These are phyloP conservation scores for Syncephalis fuscata DNA, from an alignment of 371 early-diverging fungal genomes.

Conservation along the genomic window DNA sequence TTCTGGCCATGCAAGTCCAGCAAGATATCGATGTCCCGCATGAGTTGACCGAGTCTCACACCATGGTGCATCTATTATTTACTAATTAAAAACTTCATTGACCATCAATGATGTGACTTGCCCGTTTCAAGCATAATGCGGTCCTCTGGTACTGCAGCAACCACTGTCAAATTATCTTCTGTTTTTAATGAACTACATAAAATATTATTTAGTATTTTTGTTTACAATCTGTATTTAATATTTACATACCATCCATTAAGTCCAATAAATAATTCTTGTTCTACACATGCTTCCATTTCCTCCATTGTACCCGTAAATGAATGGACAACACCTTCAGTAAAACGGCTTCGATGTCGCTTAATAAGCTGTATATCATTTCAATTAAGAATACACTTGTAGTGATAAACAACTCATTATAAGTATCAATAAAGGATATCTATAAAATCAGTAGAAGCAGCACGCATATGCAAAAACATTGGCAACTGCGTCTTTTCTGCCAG, in stretches of 20 bases:
- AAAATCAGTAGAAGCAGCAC: conserved; percentile 64
- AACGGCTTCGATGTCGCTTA: conserved; percentile 35
- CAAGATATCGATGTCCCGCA: conserved; percentile 29
- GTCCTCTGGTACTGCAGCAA: conserved; percentile 66
- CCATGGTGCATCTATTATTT: conserved; percentile 80
- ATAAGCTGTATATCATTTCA: conserved; percentile 20
- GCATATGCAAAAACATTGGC: conserved; percentile 80
- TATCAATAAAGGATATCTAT: conserved; percentile 11
- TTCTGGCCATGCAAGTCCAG: conserved; percentile 5
- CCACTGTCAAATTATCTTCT: conserved; percentile 62
- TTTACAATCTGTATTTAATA: conserved; percentile 41
- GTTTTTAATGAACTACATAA: conserved; percentile 61
- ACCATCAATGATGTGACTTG: conserved; percentile 7
- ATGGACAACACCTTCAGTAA: conserved; percentile 84
- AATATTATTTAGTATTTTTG: conserved; percentile 17
- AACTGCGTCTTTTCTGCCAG: conserved; percentile 55
- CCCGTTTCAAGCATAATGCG: conserved; percentile 86
- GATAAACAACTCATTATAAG: too few species aligned
- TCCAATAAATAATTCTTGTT: conserved; percentile 83
- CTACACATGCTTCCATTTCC: conserved; percentile 50
- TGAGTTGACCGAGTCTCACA: conserved; percentile 89
- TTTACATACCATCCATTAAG: conserved; percentile 76
- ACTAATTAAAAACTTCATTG: too few species aligned
- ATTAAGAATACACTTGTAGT: too few species aligned
- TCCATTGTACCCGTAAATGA: conserved; percentile 77